phyloP scores from a whole-genome alignment of 2,329 filamentous ascomycete genomes.

The Ceratocystis huliohia region DNA sequence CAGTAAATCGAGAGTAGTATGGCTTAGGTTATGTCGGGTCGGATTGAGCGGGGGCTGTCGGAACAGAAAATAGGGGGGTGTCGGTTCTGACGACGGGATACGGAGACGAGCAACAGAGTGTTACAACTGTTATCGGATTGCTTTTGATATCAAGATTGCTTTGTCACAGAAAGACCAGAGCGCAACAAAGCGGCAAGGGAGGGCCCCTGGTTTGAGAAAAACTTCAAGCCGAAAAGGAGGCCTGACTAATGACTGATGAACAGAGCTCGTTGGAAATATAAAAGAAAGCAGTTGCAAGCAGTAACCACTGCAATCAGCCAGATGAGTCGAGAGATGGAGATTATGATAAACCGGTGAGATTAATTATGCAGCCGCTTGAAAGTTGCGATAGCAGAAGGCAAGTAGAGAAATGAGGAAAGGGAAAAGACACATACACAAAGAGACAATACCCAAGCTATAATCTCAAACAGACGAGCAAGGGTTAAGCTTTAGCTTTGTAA shows the following conservation, averaged over 20 bases:
- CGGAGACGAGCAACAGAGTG: neutral
- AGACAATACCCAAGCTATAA: neutral
- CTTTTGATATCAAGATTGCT: constrained; percentile 5
- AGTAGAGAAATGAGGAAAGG: neutral
- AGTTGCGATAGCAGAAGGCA: neutral
- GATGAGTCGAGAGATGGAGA: neutral
- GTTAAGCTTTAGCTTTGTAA: neutral
- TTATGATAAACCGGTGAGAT: neutral
- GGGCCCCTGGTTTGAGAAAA: neutral
- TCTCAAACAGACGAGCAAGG: neutral
- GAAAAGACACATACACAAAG: constrained; percentile 11
- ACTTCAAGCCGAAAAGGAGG: neutral
- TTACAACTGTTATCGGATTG: neutral
- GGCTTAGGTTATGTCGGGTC: neutral
- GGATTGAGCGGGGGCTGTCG: neutral
- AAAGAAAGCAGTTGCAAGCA: neutral
- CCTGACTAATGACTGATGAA: neutral
- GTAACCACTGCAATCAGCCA: neutral
- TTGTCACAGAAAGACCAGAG: constrained; percentile 6
- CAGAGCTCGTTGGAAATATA: neutral
- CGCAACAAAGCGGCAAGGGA: constrained; percentile 3
- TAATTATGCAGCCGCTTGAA: neutral
- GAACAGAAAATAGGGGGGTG: neutral
- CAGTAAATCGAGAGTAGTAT: neutral
- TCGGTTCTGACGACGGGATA: constrained; percentile 16